Conservation (phyloP, 1,284 basidiomycete genomes). For the Butyriboletus appendiculatus region DNA sequence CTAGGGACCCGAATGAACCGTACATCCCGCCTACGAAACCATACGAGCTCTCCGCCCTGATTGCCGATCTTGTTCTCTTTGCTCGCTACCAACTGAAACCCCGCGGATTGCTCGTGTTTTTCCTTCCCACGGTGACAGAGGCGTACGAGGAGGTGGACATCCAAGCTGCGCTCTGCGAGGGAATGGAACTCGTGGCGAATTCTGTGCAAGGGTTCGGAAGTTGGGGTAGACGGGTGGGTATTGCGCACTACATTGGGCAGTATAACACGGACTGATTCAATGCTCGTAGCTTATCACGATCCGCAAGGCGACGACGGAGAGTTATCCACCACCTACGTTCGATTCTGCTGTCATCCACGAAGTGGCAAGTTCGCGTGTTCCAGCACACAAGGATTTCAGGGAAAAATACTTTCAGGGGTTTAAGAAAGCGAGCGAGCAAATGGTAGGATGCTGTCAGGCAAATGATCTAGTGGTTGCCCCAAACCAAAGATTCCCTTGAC, state of each 20-base stretch:
- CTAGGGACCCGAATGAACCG: constrained; percentile 45
- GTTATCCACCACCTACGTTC: constrained; percentile 56
- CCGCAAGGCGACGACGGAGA: constrained; percentile 60
- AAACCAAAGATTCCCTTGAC: neutral
- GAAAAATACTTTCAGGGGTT: constrained; percentile 84
- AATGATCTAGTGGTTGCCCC: neutral
- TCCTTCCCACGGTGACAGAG: constrained; percentile 90
- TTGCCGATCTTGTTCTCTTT: constrained; percentile 79
- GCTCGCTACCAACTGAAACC: constrained; percentile 86
- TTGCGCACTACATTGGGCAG: neutral
- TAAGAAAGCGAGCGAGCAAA: constrained; percentile 39
- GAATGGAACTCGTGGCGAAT: constrained; percentile 88
- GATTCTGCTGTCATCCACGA: constrained; percentile 24
- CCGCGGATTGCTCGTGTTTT: constrained; percentile 90
- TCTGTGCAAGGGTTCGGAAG: constrained; percentile 94
- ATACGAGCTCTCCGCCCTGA: constrained; percentile 89
- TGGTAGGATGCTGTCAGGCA: neutral
- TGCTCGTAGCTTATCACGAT: constrained; percentile 81
- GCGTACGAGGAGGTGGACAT: constrained; percentile 89
- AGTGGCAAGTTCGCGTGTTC: constrained; percentile 43
- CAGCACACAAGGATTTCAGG: constrained; percentile 78
- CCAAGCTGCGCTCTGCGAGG: constrained; percentile 70
- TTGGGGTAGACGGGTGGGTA: constrained; percentile 88
- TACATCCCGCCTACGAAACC: constrained; percentile 90
- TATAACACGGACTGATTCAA: constrained; percentile 1